These are phyloP conservation scores for Chlorella sp. DNA, from an alignment of 139 green algal species.

Conservation along the genomic window DNA sequence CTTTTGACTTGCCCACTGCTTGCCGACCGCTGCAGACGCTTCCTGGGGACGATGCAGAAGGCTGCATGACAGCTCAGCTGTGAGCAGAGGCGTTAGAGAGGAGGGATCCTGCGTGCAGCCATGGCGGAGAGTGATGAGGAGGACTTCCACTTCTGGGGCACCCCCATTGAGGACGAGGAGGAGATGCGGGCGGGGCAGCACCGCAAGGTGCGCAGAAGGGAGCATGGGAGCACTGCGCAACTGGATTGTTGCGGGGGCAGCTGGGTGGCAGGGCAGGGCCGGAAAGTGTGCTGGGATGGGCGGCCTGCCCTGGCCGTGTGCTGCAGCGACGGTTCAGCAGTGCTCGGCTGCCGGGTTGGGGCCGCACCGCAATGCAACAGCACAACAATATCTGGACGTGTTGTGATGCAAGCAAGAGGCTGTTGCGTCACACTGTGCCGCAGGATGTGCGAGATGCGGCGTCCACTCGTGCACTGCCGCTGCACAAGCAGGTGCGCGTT, in stretches of 20 bases:
- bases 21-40: neutral
- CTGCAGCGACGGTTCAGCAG: no score
- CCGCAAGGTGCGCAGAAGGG: slow-evolving; percentile 21
- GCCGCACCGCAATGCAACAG: no score
- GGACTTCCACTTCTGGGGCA: slow-evolving; percentile 79
- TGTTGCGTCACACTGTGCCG: no score
- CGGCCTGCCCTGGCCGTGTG: no score
- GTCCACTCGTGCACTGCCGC: slow-evolving; percentile 43
- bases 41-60: neutral
- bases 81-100: neutral
- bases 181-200: slow-evolving; percentile 45
- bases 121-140: slow-evolving; percentile 54
- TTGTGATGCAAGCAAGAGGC: no score
- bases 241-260: no score
- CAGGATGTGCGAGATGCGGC: slow-evolving; percentile 56
- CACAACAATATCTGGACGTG: no score
- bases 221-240: no score
- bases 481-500: slow-evolving; percentile 68
- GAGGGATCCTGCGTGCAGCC: neutral
- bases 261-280: no score
- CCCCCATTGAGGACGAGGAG: slow-evolving; percentile 68
- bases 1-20: neutral
- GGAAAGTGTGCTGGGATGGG: no score
- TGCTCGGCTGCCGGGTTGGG: no score
- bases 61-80: no score